Evolutionary conservation across 192 early-diverging fungal species (phyloP).

Genomic region (Pecoramyces ruminantium): DNA sequence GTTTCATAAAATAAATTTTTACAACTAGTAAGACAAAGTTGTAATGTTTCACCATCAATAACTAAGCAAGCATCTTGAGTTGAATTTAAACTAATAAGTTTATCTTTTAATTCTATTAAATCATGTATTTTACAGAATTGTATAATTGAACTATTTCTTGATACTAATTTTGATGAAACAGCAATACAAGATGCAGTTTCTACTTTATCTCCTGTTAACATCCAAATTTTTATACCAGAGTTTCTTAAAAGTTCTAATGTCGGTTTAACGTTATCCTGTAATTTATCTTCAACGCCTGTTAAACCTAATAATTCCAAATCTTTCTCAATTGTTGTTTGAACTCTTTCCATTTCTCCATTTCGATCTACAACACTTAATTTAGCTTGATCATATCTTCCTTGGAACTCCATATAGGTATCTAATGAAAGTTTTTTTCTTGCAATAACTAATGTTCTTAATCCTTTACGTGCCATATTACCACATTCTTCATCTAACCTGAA

Average conservation of each 20-base stretch:
- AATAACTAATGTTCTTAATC: slow-evolving; percentile 83
- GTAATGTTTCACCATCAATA: slow-evolving; percentile 63
- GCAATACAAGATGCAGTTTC: slow-evolving; percentile 94
- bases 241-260: slow-evolving; percentile 79
- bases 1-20: slow-evolving; percentile 62
- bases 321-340: slow-evolving; percentile 53
- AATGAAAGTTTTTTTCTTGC: slow-evolving; percentile 62
- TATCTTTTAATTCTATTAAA: slow-evolving; percentile 35
- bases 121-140: slow-evolving; percentile 28
- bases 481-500: slow-evolving; percentile 97
- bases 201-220: slow-evolving; percentile 95
- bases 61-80: slow-evolving; percentile 65
- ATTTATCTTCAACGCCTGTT: slow-evolving; percentile 90
- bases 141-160: slow-evolving; percentile 72
- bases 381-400: slow-evolving; percentile 29
- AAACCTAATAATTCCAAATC: slow-evolving; percentile 81
- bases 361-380: slow-evolving; percentile 54
- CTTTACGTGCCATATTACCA: slow-evolving; percentile 91
- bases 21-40: slow-evolving; percentile 56
- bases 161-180: slow-evolving; percentile 75
- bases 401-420: slow-evolving; percentile 21
- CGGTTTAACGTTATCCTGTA: slow-evolving; percentile 80
- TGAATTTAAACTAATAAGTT: slow-evolving; percentile 51
- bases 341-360: slow-evolving; percentile 43
- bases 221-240: slow-evolving; percentile 87